phyloP scores from a whole-genome alignment of 305 asterid species.

The Ilex paraguariensis region DNA sequence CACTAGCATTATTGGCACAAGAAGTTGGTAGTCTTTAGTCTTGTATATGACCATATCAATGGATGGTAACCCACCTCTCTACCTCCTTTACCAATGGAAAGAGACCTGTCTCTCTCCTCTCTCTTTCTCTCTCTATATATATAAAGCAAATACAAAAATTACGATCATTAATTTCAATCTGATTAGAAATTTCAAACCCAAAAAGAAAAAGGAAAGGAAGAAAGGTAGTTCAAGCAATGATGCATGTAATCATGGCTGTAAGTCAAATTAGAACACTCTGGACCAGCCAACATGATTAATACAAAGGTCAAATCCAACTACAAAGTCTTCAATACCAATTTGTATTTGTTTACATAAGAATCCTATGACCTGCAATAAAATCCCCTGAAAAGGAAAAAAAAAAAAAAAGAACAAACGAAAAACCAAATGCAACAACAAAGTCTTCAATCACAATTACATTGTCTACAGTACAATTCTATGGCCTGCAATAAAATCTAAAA shows the following conservation, averaged over 20 bases:
- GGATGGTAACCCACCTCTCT: not conserved
- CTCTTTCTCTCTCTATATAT: too few relatives aligned
- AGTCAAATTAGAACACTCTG: conserved; percentile 37
- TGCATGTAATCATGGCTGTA: conserved; percentile 38
- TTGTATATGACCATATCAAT: not conserved
- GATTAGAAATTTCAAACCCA: conserved; percentile 17
- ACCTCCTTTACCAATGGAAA: not conserved
- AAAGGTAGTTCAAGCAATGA: conserved; percentile 37
- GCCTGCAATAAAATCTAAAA: too few relatives aligned
- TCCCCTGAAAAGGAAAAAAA: too few relatives aligned
- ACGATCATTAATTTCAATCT: conserved; percentile 21
- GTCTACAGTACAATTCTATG: too few relatives aligned
- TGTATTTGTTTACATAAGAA: too few relatives aligned
- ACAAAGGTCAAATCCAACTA: conserved; percentile 24
- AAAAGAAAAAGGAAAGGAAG: conserved; percentile 12
- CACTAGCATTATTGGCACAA: not conserved
- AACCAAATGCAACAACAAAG: too few relatives aligned
- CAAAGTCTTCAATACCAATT: not conserved
- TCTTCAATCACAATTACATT: too few relatives aligned
- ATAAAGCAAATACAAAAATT: conserved; percentile 5
- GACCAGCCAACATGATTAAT: conserved; percentile 31
- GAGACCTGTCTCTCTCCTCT: not conserved
- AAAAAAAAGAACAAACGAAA: too few relatives aligned
- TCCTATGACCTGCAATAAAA: not conserved
- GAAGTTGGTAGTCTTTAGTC: not conserved